Conservation (phyloP, 768 basidiomycete genomes). For the Mycena haematopus region DNA sequence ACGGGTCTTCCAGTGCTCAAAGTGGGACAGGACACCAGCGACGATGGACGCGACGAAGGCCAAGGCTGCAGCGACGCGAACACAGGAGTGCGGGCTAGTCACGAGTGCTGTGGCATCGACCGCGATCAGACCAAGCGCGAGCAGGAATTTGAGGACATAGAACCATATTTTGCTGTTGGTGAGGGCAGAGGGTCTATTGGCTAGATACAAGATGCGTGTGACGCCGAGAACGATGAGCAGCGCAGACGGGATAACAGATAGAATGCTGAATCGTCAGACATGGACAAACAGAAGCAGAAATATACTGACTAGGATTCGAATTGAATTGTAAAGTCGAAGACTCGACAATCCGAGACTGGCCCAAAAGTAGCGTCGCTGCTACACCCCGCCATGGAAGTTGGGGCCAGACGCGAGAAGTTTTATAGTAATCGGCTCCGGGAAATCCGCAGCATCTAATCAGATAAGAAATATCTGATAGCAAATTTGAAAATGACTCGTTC, state of each 20-base stretch:
- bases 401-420: no score
- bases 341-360: slow-evolving; percentile 12
- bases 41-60: slow-evolving; percentile 3
- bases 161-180: neutral
- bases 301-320: slow-evolving; percentile 15
- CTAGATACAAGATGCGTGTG: slow-evolving; percentile 2
- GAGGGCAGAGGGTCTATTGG: neutral
- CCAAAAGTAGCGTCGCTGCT: slow-evolving; percentile 8
- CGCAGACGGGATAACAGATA: slow-evolving; percentile 8
- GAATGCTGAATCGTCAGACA: slow-evolving; percentile 8
- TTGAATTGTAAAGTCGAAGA: slow-evolving; percentile 5
- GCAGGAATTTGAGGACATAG: slow-evolving; percentile 7
- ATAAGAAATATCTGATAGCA: neutral
- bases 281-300: neutral
- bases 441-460: neutral
- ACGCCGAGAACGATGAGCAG: slow-evolving; percentile 8
- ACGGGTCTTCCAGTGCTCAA: slow-evolving; percentile 15
- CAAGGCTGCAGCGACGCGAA: slow-evolving; percentile 10
- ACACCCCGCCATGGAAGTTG: neutral
- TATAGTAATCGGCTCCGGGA: no score
- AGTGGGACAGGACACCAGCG: neutral
- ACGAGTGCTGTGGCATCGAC: slow-evolving; percentile 8
- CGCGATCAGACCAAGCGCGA: slow-evolving; percentile 5
- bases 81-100: slow-evolving; percentile 3
- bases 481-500: no score